A percentile compares a stretch with the other conserved stretches of the same genome.
phyloP scores from a whole-genome alignment of 2,329 filamentous ascomycete genomes.

The Aspergillus texensis region DNA sequence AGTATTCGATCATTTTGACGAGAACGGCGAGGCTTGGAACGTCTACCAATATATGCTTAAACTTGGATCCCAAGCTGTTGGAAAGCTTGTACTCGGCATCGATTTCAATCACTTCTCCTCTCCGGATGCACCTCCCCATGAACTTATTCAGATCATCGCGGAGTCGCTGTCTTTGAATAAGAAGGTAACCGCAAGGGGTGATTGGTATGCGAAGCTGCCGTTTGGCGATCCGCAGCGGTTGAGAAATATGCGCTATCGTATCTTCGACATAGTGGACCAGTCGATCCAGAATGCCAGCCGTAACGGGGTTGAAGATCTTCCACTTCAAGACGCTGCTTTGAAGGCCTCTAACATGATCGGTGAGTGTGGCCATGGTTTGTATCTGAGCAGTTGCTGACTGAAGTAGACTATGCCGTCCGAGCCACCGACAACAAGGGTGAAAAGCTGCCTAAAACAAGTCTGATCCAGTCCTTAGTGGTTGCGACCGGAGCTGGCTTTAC shows the following conservation, averaged over 20 bases:
- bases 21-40: slow-evolving; percentile 49
- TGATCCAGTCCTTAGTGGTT: slow-evolving; percentile 50
- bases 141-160: slow-evolving; percentile 56
- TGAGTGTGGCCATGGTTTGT: slow-evolving; percentile 16
- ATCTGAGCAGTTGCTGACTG: background rate
- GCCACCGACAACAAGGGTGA: slow-evolving; percentile 58
- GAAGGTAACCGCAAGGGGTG: slow-evolving; percentile 56
- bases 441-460: slow-evolving; percentile 50
- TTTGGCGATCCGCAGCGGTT: slow-evolving; percentile 59
- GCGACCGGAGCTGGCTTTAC: slow-evolving; percentile 62
- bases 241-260: slow-evolving; percentile 15
- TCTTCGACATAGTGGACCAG: slow-evolving; percentile 22
- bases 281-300: slow-evolving; percentile 25
- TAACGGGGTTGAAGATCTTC: slow-evolving; percentile 32
- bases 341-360: slow-evolving; percentile 39
- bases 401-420: slow-evolving; percentile 39
- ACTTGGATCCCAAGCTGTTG: slow-evolving; percentile 47
- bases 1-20: slow-evolving; percentile 53
- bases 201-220: slow-evolving; percentile 60
- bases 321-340: slow-evolving; percentile 50
- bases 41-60: slow-evolving; percentile 56
- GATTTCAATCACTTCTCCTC: slow-evolving; percentile 50
- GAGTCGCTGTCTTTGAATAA: slow-evolving; percentile 60
- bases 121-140: slow-evolving; percentile 52
- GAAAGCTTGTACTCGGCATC: slow-evolving; percentile 47